phyloP scores from a whole-genome alignment of 768 basidiomycete species.

The Pilatotrama ljubarskyi region DNA sequence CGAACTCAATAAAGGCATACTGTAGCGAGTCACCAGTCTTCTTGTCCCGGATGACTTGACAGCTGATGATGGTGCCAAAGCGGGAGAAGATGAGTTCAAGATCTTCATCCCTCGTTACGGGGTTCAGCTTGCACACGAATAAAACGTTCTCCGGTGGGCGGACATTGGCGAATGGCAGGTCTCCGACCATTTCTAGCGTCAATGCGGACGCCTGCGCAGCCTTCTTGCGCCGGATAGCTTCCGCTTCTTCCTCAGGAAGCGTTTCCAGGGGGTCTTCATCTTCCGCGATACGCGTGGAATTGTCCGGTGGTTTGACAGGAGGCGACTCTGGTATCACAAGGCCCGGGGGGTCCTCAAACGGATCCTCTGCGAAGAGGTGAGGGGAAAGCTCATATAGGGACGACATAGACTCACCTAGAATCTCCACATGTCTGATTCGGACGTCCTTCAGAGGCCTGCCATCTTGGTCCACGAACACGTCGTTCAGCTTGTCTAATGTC shows the following conservation, averaged over 20 bases:
- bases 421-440: conserved; percentile 91
- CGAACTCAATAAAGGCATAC: conserved; percentile 99
- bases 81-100: conserved; percentile 96
- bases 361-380: conserved; percentile 67
- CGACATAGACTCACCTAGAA: conserved; percentile 68
- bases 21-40: conserved; percentile 95
- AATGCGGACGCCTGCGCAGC: conserved; percentile 92
- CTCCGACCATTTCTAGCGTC: conserved; percentile 99
- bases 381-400: background rate
- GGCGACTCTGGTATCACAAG: conserved; percentile 71
- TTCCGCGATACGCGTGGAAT: conserved; percentile 87
- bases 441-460: conserved; percentile 93
- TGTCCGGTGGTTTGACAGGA: conserved; percentile 82
- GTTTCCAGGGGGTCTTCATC: conserved; percentile 88
- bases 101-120: conserved; percentile 94
- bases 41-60: conserved; percentile 96
- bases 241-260: conserved; percentile 84
- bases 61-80: conserved; percentile 94
- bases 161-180: conserved; percentile 96
- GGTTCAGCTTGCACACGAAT: conserved; percentile 98
- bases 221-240: conserved; percentile 75
- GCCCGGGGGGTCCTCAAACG: conserved; percentile 85
- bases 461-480: conserved; percentile 84
- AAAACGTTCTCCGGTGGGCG: conserved; percentile 97
- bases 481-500: conserved; percentile 89